Conservation (phyloP, 2,329 filamentous ascomycete species). For the Biscogniauxia marginata region DNA sequence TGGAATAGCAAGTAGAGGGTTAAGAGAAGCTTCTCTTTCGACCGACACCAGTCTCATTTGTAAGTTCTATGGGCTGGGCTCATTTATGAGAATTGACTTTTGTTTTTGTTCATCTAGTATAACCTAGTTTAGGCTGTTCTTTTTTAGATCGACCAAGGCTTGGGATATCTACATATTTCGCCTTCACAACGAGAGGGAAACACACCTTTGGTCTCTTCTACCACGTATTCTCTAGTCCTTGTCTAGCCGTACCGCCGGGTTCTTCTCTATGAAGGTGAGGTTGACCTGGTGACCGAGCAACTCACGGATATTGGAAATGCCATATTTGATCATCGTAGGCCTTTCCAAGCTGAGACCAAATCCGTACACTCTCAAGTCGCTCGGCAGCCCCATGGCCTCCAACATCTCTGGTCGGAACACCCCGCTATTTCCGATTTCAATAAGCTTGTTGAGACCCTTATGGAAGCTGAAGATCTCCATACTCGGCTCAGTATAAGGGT, state of each 20-base stretch:
- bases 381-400: constrained; percentile 89
- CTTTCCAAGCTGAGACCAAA: constrained; percentile 90
- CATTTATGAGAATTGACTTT: neutral
- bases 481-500: constrained; percentile 90
- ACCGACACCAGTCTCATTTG: too few relatives aligned
- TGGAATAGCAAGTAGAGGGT: neutral
- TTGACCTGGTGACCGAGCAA: constrained; percentile 94
- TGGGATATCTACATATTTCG: neutral
- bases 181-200: neutral
- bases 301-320: constrained; percentile 86
- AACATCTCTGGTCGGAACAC: constrained; percentile 99
- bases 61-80: too few relatives aligned
- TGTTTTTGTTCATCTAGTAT: neutral
- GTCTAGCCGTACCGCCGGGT: constrained; percentile 86
- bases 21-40: too few relatives aligned
- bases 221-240: constrained; percentile 59
- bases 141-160: neutral
- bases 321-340: constrained; percentile 97
- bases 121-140: neutral
- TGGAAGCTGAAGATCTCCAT: constrained; percentile 98
- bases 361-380: constrained; percentile 89
- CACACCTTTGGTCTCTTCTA: neutral
- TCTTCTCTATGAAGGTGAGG: constrained; percentile 85
- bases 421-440: constrained; percentile 96
- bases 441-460: constrained; percentile 76